These are phyloP conservation scores for Aureobasidium sp. DNA, from an alignment of 2,329 filamentous ascomycete species.

Conservation along the genomic window DNA sequence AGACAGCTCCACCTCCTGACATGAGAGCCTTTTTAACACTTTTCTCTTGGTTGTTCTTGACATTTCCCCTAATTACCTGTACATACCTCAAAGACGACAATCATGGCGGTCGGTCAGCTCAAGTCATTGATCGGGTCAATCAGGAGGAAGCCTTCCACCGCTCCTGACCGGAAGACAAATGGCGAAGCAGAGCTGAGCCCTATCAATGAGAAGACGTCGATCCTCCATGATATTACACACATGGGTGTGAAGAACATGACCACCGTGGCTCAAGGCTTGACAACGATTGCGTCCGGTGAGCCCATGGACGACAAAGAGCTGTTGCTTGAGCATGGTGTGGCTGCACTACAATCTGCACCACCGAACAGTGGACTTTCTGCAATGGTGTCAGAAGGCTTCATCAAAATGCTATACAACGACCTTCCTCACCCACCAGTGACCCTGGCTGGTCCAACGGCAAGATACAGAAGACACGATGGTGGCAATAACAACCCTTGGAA, in stretches of 20 bases:
- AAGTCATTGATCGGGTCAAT: constrained; percentile 40
- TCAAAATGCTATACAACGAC: constrained; percentile 48
- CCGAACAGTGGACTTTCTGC: constrained; percentile 43
- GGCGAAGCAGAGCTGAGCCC: constrained; percentile 27
- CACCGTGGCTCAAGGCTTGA: constrained; percentile 36
- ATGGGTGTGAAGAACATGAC: constrained; percentile 34
- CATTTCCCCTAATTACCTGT: not conserved
- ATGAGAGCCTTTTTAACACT: no score
- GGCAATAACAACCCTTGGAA: constrained; percentile 43
- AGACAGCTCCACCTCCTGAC: not conserved
- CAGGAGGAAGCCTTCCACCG: constrained; percentile 39
- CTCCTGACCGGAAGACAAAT: constrained; percentile 43
- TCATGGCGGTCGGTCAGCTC: constrained; percentile 30
- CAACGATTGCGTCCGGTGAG: constrained; percentile 39
- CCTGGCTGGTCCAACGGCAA: constrained; percentile 39
- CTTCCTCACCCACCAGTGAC: constrained; percentile 46
- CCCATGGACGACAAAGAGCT: constrained; percentile 43
- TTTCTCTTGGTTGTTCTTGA: not conserved
- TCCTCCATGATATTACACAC: constrained; percentile 36
- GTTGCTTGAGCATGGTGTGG: constrained; percentile 45
- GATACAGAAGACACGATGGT: constrained; percentile 41
- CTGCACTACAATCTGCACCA: constrained; percentile 47
- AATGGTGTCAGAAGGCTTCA: constrained; percentile 45
- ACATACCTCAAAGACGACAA: not conserved
- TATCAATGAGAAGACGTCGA: constrained; percentile 33